Base-by-base conservation (phyloP, 495 filamentous ascomycete species). In the Halenospora varia region DNA sequence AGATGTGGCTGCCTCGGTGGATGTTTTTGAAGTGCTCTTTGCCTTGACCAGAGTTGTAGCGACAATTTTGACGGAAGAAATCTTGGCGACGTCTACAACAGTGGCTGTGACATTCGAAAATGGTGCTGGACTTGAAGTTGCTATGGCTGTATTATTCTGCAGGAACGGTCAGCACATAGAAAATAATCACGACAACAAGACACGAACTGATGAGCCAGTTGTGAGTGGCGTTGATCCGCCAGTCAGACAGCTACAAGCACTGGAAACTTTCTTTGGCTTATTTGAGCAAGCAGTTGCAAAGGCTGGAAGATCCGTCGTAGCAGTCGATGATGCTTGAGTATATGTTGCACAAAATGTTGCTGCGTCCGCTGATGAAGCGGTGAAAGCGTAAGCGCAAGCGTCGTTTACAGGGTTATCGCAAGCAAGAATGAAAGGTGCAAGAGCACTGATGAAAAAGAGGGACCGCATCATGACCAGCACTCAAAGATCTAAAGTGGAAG, bases 281-380 rank as follows among this genome's bases (percentile, higher is more conserved):
- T 51, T 58, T 2, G 44, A 45, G 39, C 61, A 63, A 23, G 40
- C 35, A n/a, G 51, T 53, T 18, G 61, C 61, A 51, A 44, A 63
- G 23, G 50, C 52, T 10, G 61, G 61, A 4, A 63, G 41, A 35
- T 19, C 42, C 1, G 57, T 53, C 2, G 51, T 59, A 6, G 39
- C 48, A 1, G 50, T 59, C 9, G 46, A 23, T 0, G 40, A 24
- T 13, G 52, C 25, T 17, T 23, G 29, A 8, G 61, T 59, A 25
- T 63, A 63, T 9, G 45, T 59, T 2, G 49, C 55, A 23, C 61
- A 63, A 25, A 63, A 59, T 13, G 42, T 24, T 10, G 49, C 45
- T 6, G 52, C 61, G n/a, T 17, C 40, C 8, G 35, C 48, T 18
- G 55, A 44, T 2, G 51, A 54, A 0, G 29, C 45, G 22, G 55